Conservation (phyloP, 805 yeast genomes). For the Ogataea henricii region DNA sequence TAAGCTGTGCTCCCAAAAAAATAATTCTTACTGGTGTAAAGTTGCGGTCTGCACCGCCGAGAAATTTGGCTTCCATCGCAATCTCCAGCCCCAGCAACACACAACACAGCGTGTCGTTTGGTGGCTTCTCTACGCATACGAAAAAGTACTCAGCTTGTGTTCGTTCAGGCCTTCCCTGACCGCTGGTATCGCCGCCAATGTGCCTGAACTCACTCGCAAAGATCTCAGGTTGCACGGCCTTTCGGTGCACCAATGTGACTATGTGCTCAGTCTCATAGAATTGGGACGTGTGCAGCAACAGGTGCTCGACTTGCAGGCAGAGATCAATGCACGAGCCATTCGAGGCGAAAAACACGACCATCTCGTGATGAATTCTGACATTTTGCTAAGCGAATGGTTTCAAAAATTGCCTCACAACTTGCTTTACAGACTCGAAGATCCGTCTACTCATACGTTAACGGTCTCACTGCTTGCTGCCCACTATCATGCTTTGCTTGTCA, state of each 20-base stretch:
- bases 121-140: slow-evolving; percentile 60
- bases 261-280: slow-evolving; percentile 6
- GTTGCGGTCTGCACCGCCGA: slow-evolving; percentile 72
- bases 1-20: slow-evolving; percentile 36
- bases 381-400: slow-evolving; percentile 75
- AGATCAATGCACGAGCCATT: background rate
- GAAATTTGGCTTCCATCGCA: slow-evolving; percentile 70
- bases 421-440: slow-evolving; percentile 52
- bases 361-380: slow-evolving; percentile 40
- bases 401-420: slow-evolving; percentile 59
- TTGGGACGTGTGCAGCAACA: slow-evolving; percentile 8
- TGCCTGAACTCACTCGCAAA: slow-evolving; percentile 2
- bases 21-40: slow-evolving; percentile 69
- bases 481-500: slow-evolving; percentile 66
- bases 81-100: slow-evolving; percentile 2
- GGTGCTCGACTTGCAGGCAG: slow-evolving; percentile 8
- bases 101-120: slow-evolving; percentile 45
- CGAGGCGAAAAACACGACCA: slow-evolving; percentile 3
- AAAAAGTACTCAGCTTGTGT: slow-evolving; percentile 13
- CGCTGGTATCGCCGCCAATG: background rate
- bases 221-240: slow-evolving; percentile 16
- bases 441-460: slow-evolving; percentile 41
- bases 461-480: slow-evolving; percentile 61
- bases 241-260: slow-evolving; percentile 11
- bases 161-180: slow-evolving; percentile 3